These are phyloP conservation scores for Zea mays DNA, from an alignment of 176 grass and related monocot species.

Conservation along the genomic window Zm-B73-REFERENCE-NAM-5.0 NC_050096.1:64566501-64567000, in stretches of 20 bases:
- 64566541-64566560: too few relatives aligned
- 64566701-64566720: constrained; percentile 7
- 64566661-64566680: too few relatives aligned
- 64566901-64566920: neutral
- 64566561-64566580: too few relatives aligned
- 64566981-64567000: neutral
- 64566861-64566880: constrained; percentile 41
- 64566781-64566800: neutral
- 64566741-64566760: neutral
- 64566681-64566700: neutral
- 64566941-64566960: neutral
- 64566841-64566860: constrained; percentile 56
- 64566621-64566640: too few relatives aligned
- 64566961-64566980: neutral
- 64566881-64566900: constrained; percentile 47
- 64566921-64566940: neutral
- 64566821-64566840: neutral
- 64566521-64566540: too few relatives aligned
- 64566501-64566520: too few relatives aligned
- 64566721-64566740: neutral
- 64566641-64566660: too few relatives aligned
- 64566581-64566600: too few relatives aligned
- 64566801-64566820: neutral
- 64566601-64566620: too few relatives aligned
- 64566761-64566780: constrained; percentile 21